phyloP scores from a whole-genome alignment of 1,284 basidiomycete genomes.

The Rhodotorula sp. region DNA sequence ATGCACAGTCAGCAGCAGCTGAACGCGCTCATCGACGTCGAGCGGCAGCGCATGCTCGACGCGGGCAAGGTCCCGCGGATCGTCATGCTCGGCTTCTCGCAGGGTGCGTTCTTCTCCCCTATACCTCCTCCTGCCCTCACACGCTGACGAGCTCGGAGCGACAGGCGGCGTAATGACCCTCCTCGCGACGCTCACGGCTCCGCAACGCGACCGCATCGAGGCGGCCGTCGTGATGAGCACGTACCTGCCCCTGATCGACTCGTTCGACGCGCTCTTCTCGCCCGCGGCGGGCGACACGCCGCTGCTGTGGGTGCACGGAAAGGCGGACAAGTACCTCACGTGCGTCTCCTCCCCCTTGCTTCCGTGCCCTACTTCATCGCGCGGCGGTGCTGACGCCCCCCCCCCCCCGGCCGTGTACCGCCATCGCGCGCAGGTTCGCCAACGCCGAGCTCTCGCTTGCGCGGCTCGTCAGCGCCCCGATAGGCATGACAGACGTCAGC shows the following conservation, averaged over 20 bases:
- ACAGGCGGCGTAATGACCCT: constrained; percentile 39
- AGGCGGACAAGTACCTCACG: constrained; percentile 27
- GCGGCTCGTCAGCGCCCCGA: background rate
- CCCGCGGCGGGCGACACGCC: constrained; percentile 13
- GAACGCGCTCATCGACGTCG: constrained; percentile 30
- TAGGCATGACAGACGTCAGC: background rate
- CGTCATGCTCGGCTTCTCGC: constrained; percentile 34
- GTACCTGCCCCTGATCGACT: constrained; percentile 25
- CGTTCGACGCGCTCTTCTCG: constrained; percentile 10
- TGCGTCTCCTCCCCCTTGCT: background rate
- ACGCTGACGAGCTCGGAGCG: background rate
- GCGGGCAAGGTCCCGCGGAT: constrained; percentile 34
- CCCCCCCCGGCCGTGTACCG: background rate
- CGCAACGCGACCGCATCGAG: constrained; percentile 17
- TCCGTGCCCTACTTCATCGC: too few relatives aligned
- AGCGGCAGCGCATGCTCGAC: constrained; percentile 14
- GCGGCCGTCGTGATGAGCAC: constrained; percentile 28
- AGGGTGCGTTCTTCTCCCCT: constrained; percentile 14
- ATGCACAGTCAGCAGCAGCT: constrained; percentile 31
- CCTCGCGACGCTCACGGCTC: constrained; percentile 17
- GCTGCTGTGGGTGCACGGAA: constrained; percentile 34
- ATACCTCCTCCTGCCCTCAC: background rate
- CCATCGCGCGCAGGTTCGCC: background rate
- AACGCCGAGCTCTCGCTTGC: constrained; percentile 6
- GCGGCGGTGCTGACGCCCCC: too few relatives aligned